Evolutionary conservation across 78 protist genomes (phyloP).

Genomic region (Corallochytrium limacisporum): DNA sequence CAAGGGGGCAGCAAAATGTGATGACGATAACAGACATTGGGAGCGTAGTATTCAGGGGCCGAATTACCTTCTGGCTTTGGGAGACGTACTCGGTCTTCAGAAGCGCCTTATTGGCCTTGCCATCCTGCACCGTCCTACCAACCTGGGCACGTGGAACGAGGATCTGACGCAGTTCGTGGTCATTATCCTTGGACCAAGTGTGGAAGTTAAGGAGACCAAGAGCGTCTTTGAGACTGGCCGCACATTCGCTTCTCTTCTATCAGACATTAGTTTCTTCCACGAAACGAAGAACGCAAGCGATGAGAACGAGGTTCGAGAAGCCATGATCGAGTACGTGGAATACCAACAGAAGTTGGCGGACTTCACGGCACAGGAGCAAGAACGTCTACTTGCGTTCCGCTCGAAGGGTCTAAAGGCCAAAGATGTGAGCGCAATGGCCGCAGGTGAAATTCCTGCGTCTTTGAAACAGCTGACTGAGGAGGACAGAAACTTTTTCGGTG

Average conservation of each 20-base stretch:
- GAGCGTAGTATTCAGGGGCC: not conserved
- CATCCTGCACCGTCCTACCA: not conserved
- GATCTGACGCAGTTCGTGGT: not conserved
- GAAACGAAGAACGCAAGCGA: not conserved
- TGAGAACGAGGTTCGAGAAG: not conserved
- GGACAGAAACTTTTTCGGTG: no score
- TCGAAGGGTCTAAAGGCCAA: no score
- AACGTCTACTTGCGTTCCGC: no score
- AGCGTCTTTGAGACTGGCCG: not conserved
- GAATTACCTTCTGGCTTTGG: not conserved
- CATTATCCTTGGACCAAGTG: not conserved
- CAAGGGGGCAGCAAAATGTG: no score
- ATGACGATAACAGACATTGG: constrained; percentile 3
- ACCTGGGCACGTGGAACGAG: not conserved
- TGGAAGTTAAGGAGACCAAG: not conserved
- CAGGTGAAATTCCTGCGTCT: no score
- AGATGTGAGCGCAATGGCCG: no score
- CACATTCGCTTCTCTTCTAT: not conserved
- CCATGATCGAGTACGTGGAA: no score
- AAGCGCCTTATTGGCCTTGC: not conserved
- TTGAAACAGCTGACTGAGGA: no score
- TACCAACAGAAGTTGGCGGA: no score
- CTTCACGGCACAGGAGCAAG: no score
- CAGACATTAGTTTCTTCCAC: no score
- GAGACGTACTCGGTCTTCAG: not conserved